Evolutionary conservation across 192 early-diverging fungal genomes (phyloP), one percentile per base, ranked within the genome.

Genomic region (Coemansia sp.): DNA sequence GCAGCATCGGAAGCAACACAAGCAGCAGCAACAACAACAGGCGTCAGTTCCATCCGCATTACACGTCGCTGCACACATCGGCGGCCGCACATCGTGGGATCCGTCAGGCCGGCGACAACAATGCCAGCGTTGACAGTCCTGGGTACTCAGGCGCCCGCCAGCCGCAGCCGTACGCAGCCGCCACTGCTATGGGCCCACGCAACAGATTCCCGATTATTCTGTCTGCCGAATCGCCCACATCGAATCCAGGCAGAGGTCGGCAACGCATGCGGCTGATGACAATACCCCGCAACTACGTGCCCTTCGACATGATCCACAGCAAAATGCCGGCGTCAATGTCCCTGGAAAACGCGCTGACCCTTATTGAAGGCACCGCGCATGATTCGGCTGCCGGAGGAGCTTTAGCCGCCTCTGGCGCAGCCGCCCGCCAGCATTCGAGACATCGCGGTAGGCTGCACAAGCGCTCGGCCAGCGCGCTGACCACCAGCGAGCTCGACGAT

Each of bases 401-500:
- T 33, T 20, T 42, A n/a, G 23, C 9, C 22, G 23, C 23, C 22
- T 52, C 49, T 9, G 13, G 5, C 20, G n/a, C 45, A 5, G 59
- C 59, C 9, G 35, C 34, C 17, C 20, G 14, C 22, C 42, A 40
- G 32, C 25, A n/a, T 19, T 50, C 54, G 5, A 63, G 66, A 15
- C 62, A 65, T n/a, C 73, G 78, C 11, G 23, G 49, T 20, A 62
- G 73, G 1, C 60, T 67, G 61, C 79, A 81, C 35, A 72, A 70
- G 67, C 70, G 73, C 0, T 70, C 79, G 35, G 53, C 66, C 0
- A 75, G 79, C 52, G 79, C 70, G 11, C 45, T 81, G 43, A 67
- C 70, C 9, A 63, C 35, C 1, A 56, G n/a, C 57, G 79, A 81
- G 61, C 61, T 81, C 19, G 79, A 81, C 61, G 73, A 81, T 13